A percentile compares a stretch with the other conserved stretches of the same genome.
These are phyloP conservation scores for Nicotiana otophora DNA, from an alignment of 257 asterid species.

Conservation along the genomic window DNA sequence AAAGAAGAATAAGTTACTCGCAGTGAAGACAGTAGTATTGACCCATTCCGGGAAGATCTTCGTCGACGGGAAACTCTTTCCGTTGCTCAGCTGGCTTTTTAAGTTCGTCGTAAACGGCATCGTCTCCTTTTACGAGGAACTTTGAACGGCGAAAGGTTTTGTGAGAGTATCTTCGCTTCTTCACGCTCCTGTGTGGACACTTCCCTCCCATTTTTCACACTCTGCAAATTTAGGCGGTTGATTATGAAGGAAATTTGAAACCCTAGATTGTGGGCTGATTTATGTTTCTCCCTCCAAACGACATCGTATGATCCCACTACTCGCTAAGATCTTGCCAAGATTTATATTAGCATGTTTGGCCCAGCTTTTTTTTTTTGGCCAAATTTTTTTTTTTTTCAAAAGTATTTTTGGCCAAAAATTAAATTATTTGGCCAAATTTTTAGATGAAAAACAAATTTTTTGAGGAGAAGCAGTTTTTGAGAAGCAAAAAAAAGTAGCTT, in stretches of 20 bases:
- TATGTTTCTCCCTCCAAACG: not conserved
- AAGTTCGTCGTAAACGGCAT: slow-evolving; percentile 73
- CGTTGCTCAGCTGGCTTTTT: slow-evolving; percentile 37
- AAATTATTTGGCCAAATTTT: no score
- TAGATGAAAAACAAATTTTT: no score
- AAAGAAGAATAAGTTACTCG: slow-evolving; percentile 45
- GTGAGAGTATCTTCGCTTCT: slow-evolving; percentile 67
- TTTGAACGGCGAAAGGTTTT: slow-evolving; percentile 54
- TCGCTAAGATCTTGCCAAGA: no score
- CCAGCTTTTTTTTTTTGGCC: no score
- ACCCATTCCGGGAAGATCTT: slow-evolving; percentile 96
- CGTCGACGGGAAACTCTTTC: slow-evolving; percentile 63
- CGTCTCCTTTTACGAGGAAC: slow-evolving; percentile 64
- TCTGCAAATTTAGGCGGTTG: slow-evolving; percentile 6
- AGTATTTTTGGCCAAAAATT: no score
- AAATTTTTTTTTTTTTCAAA: no score
- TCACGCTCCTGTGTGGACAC: slow-evolving; percentile 78
- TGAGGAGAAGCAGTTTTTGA: no score
- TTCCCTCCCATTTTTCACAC: slow-evolving; percentile 76
- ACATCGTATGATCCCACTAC: not conserved
- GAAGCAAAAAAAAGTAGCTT: no score
- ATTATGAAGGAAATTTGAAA: not conserved
- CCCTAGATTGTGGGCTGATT: slow-evolving; percentile 21
- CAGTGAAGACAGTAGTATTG: slow-evolving; percentile 82
- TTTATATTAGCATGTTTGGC: no score